phyloP scores from a whole-genome alignment of 2,329 filamentous ascomycete species.

The Knufia fluminis region DNA sequence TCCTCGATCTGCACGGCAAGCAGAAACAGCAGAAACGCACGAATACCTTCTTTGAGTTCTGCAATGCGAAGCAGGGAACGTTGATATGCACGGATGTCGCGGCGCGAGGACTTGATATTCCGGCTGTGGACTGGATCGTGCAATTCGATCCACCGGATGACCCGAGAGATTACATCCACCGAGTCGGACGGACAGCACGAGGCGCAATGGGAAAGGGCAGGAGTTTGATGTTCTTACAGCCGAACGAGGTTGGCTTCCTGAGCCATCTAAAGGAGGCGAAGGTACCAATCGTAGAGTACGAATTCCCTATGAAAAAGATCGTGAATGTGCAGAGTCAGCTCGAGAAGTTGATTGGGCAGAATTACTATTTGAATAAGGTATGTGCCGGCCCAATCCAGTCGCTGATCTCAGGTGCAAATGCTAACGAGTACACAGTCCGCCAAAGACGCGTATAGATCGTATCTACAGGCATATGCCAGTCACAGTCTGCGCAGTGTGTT shows the following conservation, averaged over 20 bases:
- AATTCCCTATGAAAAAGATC: constrained; percentile 87
- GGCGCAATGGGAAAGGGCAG: constrained; percentile 75
- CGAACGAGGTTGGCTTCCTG: constrained; percentile 84
- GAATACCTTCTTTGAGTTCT: constrained; percentile 96
- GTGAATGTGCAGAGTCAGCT: constrained; percentile 83
- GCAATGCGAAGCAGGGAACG: constrained; percentile 72
- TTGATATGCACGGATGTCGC: constrained; percentile 96
- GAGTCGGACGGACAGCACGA: constrained; percentile 87
- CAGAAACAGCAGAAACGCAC: constrained; percentile 99
- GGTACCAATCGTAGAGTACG: constrained; percentile 91
- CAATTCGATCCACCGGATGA: constrained; percentile 94
- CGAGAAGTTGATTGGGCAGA: constrained; percentile 86
- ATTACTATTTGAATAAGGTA: constrained; percentile 93
- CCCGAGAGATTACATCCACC: constrained; percentile 85
- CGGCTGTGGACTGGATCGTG: constrained; percentile 90
- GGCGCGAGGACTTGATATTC: constrained; percentile 89
- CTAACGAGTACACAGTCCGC: constrained; percentile 40
- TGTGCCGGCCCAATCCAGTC: constrained; percentile 18
- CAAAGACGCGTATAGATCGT: constrained; percentile 71
- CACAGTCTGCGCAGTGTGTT: constrained; percentile 77
- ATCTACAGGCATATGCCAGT: constrained; percentile 88
- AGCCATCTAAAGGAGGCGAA: constrained; percentile 82
- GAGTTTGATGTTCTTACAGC: constrained; percentile 87
- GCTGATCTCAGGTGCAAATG: too few species aligned
- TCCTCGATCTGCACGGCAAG: constrained; percentile 82